Evolutionary conservation across 1,284 basidiomycete species (phyloP).

Genomic region (Volvariella volvacea): DNA sequence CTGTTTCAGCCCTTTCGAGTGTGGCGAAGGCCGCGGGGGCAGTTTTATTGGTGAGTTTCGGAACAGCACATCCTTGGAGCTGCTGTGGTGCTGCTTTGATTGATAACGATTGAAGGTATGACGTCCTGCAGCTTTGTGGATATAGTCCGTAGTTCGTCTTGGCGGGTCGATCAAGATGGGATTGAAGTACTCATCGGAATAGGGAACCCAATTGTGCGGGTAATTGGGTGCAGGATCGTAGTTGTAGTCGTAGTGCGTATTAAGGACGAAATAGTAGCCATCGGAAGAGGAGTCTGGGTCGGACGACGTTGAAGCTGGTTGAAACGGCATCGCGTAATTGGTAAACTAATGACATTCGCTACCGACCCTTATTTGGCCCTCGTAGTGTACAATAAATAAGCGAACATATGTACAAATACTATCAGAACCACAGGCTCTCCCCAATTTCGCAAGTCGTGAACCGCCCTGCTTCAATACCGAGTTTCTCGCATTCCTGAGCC

Average conservation of each 20-base stretch:
- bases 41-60: not conserved
- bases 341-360: too few relatives aligned
- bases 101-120: too few relatives aligned
- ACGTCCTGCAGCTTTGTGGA: too few relatives aligned
- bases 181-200: slow-evolving; percentile 8
- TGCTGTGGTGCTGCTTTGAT: not conserved
- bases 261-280: not conserved
- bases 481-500: slow-evolving; percentile 40
- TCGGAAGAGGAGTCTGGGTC: too few relatives aligned
- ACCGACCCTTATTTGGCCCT: too few relatives aligned
- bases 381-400: not conserved
- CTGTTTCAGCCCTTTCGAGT: too few relatives aligned
- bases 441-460: slow-evolving; percentile 53
- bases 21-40: not conserved
- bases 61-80: not conserved
- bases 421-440: slow-evolving; percentile 36
- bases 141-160: not conserved
- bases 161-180: too few relatives aligned
- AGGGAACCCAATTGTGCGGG: slow-evolving; percentile 8
- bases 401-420: not conserved
- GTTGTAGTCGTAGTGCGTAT: slow-evolving; percentile 12
- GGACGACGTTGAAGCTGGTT: too few relatives aligned
- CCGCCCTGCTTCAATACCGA: slow-evolving; percentile 39
- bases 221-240: slow-evolving; percentile 10
- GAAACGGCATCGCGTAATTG: too few relatives aligned